Evolutionary conservation across 805 yeast genomes (phyloP), one percentile per base, ranked within the genome.

Genomic region (Suhomyces xylopsoci): DNA sequence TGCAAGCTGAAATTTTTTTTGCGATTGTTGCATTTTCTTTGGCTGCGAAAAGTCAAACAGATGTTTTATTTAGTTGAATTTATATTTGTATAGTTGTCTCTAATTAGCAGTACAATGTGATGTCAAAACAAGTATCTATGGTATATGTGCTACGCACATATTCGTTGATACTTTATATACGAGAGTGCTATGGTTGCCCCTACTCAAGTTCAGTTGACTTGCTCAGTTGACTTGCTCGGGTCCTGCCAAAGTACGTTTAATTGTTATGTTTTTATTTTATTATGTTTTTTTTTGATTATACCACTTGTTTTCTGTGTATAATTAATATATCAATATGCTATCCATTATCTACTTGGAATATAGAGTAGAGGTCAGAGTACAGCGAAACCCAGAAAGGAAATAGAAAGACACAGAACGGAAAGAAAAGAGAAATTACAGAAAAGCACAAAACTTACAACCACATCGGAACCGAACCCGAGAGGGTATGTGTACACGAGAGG

Each of bases 21-120:
- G 41, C 25, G 20, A 38, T 46, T 46, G 47, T 15, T 28, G 32
- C 32, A 28, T 26, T 26, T 26, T 26, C 4, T 51, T 26, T 51
- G 51, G 55, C 47, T 52, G 55, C 55, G 48, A 48, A 45, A 40
- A 38, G n/a, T 38, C 22, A 3, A 3, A 38, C 24, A 17, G 4
- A 8, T 38, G 22, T 17, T 38, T 38, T 8, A 7, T 9, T 38
- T 17, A 17, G 9, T 14, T 38, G 12, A 34, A 19, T 38, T 7
- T 38, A 38, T 38, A 38, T 17, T 8, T 38, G 20, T 38, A 38
- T 17, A 38, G 12, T 14, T 38, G 14, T 38, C 20, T 38, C 36
- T 38, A 38, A 17, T 19, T n/a, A 38, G 42, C 17, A 38, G 42
- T 38, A 38, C 20, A 17, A 19, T 38, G 22, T 38, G 17, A n/a